Conservation (phyloP, 2,329 filamentous ascomycete genomes). For the Colletotrichum sp. region DNA sequence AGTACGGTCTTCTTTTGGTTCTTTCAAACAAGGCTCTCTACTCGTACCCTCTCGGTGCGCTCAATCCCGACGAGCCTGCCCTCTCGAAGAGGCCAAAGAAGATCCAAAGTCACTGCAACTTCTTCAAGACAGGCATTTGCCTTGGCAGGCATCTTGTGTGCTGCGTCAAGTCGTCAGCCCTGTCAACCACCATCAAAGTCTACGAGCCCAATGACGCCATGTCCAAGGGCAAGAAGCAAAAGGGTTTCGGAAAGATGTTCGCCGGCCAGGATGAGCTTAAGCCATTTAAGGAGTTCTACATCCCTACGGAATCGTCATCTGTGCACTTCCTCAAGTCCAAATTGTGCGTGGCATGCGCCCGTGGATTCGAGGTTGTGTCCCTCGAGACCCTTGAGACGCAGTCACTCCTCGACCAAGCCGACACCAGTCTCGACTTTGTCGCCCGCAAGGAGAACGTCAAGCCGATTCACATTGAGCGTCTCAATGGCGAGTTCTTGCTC, state of each 20-base stretch:
- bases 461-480: constrained; percentile 95
- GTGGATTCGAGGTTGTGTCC: constrained; percentile 96
- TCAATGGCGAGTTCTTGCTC: constrained; percentile 95
- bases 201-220: constrained; percentile 96
- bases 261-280: constrained; percentile 94
- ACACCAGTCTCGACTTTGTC: constrained; percentile 97
- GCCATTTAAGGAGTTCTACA: constrained; percentile 99
- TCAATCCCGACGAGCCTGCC: constrained; percentile 83
- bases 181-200: constrained; percentile 98
- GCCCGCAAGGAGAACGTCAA: constrained; percentile 91
- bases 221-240: constrained; percentile 93
- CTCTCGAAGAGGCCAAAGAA: constrained; percentile 89
- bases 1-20: constrained; percentile 90
- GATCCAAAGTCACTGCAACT: constrained; percentile 96
- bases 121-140: constrained; percentile 97
- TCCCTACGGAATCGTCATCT: constrained; percentile 96
- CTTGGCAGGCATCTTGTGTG: constrained; percentile 93
- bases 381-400: constrained; percentile 98
- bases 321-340: constrained; percentile 98
- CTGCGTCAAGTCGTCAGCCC: constrained; percentile 90
- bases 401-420: constrained; percentile 93
- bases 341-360: constrained; percentile 92
- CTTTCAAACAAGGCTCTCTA: constrained; percentile 91
- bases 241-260: constrained; percentile 95
- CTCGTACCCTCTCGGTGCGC: constrained; percentile 85